Evolutionary conservation across 2,329 filamentous ascomycete species (phyloP).

Genomic region (Diaporthe citrichinensis): DNA sequence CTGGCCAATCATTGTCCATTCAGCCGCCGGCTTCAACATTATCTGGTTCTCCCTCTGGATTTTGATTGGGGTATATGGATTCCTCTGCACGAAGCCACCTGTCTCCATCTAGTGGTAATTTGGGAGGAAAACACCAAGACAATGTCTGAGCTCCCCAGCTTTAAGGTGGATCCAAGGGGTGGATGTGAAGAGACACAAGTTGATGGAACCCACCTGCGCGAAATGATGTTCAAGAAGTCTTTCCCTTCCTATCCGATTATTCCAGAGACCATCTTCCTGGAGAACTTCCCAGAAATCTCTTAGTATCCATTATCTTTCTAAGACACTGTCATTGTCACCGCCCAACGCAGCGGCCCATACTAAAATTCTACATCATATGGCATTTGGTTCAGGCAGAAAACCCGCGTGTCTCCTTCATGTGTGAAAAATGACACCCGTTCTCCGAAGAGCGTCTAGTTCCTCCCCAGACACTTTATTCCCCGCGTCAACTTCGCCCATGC

Average conservation of each 20-base stretch:
- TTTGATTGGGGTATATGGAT: conserved; percentile 24
- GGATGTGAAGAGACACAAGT: too few relatives aligned
- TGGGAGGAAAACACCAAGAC: not conserved
- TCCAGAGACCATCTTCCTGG: too few relatives aligned
- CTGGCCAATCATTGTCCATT: not conserved
- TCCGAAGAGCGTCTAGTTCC: not conserved
- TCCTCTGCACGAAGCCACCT: conserved; percentile 23
- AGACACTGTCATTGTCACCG: not conserved
- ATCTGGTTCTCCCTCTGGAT: conserved; percentile 30
- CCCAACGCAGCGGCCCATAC: not conserved
- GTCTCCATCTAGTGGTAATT: not conserved
- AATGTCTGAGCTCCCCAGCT: accelerated
- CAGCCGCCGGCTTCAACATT: conserved; percentile 21
- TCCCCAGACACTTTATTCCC: not conserved
- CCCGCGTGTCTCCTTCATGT: not conserved
- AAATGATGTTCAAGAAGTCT: not conserved
- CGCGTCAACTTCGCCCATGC: not conserved
- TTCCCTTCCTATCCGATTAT: not conserved
- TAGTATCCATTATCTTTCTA: too few relatives aligned
- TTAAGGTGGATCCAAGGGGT: not conserved
- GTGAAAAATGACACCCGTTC: not conserved
- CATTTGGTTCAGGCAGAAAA: not conserved
- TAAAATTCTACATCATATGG: not conserved
- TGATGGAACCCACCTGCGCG: not conserved
- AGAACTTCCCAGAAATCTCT: too few relatives aligned